Evolutionary conservation across 2,329 filamentous ascomycete species (phyloP), one percentile per base, ranked within the genome.

Genomic region (Sphaerostilbella broomeana): DNA sequence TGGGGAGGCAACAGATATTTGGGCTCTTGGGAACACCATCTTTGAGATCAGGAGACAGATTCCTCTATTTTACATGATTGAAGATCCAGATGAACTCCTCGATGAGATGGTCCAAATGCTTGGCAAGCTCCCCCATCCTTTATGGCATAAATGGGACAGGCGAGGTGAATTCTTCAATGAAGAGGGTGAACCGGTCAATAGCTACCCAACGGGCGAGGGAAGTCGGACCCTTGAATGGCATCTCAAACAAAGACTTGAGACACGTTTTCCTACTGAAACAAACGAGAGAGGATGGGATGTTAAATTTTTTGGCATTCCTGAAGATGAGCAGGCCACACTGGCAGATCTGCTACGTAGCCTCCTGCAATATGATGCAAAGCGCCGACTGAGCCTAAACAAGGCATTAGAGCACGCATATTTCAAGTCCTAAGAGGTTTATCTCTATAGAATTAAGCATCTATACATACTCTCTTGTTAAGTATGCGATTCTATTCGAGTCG

Each of bases 11-110:
- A 51, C 46, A 2, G 59, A 62, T 22, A 28, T 61, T 0, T 62
- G 60, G 58, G 56, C 59, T 19, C 52, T 62, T 3, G 59, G 51
- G 0, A 62, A 59, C 17, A 60, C 56, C 0, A 22, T 63, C 0
- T 58, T 58, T 22, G 56, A 62, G 40, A 60, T 60, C 1, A 51
- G 59, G 1, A 46, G 51, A 0, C 56, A 58, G 1, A 37, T 53
- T 4, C 45, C 45, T 0, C 45, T 64, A 0, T 61, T 61, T 15
- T 47, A 53, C 15, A 49, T 46, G 51, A 52, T 47, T 16, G 48
- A 53, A 19, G 51, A 55, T 4, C 34, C 33, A 1, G 57, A 62
- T n/a, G 56, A 60, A 1, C 28, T 57, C 6, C 19, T 62, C 1
- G 40, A 46, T 2, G 47, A 51, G 5, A 54, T 62, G 18, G 52